Evolutionary conservation across 2,329 filamentous ascomycete species (phyloP).

Genomic region (Ambrosiella xylebori): DNA sequence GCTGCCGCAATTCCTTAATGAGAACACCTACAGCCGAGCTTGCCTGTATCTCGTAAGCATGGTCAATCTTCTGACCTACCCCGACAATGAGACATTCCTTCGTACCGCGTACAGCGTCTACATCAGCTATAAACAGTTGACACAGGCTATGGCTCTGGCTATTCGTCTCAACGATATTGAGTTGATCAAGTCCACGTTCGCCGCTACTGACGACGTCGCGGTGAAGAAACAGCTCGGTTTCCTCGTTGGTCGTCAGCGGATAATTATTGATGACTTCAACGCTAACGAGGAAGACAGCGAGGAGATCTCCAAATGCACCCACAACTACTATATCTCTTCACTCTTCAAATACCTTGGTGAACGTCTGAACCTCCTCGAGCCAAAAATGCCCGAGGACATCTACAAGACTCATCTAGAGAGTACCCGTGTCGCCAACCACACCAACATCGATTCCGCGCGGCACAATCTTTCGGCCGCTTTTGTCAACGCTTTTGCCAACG

Average conservation of each 20-base stretch:
- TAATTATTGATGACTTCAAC: slow-evolving; percentile 52
- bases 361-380: slow-evolving; percentile 90
- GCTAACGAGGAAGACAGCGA: slow-evolving; percentile 52
- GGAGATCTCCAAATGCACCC: slow-evolving; percentile 65
- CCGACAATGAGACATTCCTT: slow-evolving; percentile 91
- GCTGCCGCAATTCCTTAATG: slow-evolving; percentile 75
- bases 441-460: slow-evolving; percentile 84
- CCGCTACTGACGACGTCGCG: slow-evolving; percentile 60
- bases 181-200: slow-evolving; percentile 67
- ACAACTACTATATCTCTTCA: slow-evolving; percentile 73
- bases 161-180: slow-evolving; percentile 81
- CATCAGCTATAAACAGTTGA: slow-evolving; percentile 77
- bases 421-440: slow-evolving; percentile 78
- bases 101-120: slow-evolving; percentile 88
- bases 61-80: slow-evolving; percentile 93
- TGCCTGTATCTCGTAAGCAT: slow-evolving; percentile 98
- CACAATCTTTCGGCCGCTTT: slow-evolving; percentile 94
- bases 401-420: slow-evolving; percentile 98
- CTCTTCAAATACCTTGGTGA: slow-evolving; percentile 90
- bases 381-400: slow-evolving; percentile 93
- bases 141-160: slow-evolving; percentile 83
- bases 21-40: slow-evolving; percentile 82
- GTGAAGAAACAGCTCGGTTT: slow-evolving; percentile 90
- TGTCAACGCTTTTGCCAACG: slow-evolving; percentile 93
- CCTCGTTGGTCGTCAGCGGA: slow-evolving; percentile 78